phyloP scores from a whole-genome alignment of 768 basidiomycete genomes.

The Epithele typhae region DNA sequence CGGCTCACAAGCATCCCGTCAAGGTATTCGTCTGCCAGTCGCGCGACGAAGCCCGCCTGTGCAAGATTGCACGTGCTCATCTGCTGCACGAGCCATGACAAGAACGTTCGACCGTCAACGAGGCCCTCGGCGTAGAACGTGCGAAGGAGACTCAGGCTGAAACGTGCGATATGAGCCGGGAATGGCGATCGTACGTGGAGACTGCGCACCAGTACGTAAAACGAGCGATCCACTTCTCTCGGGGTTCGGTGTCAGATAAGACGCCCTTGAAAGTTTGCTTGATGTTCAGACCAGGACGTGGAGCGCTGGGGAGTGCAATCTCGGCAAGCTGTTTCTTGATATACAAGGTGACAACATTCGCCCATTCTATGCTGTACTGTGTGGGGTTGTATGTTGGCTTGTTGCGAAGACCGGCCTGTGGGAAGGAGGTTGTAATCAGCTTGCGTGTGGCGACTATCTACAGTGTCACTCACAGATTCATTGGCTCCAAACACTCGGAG shows the following conservation, averaged over 20 bases:
- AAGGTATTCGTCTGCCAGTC: constrained; percentile 77
- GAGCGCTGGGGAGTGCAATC: constrained; percentile 75
- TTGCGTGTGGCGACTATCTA: no score
- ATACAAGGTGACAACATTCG: constrained; percentile 74
- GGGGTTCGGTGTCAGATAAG: constrained; percentile 62
- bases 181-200: no score
- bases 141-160: constrained; percentile 64
- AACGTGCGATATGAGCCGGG: neutral
- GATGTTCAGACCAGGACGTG: constrained; percentile 71
- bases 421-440: no score
- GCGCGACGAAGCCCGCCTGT: constrained; percentile 71
- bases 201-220: constrained; percentile 66
- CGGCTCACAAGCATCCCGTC: constrained; percentile 63
- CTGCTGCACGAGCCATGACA: constrained; percentile 76
- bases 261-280: constrained; percentile 84
- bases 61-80: constrained; percentile 76
- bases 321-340: constrained; percentile 80
- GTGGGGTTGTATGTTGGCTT: constrained; percentile 78
- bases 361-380: constrained; percentile 84
- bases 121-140: constrained; percentile 79
- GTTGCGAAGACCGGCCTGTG: constrained; percentile 67
- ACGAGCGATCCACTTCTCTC: constrained; percentile 73
- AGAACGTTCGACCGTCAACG: constrained; percentile 73
- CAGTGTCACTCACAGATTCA: constrained; percentile 57
- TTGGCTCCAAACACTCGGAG: constrained; percentile 83